Base-by-base conservation (phyloP, 768 basidiomycete species). In the Suillus placidus region DNA sequence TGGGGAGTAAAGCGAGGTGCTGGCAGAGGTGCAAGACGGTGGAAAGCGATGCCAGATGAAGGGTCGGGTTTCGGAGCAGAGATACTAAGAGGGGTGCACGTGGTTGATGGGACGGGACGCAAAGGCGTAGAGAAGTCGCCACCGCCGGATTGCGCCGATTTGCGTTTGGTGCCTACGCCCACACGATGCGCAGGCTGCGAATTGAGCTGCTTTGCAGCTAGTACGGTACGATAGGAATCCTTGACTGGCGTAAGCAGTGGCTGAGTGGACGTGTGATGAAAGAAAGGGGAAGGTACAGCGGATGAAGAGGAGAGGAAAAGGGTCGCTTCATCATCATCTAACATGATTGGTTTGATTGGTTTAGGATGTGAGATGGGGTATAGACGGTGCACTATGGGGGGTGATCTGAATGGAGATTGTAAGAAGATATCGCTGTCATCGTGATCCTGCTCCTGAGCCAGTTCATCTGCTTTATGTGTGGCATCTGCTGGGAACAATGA, bases 211-310 rank as follows among this genome's bases (percentile, higher is more conserved):
- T 68, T 75, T 1, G 70, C 67, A 58, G 74, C 80, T 52, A 87
- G 79, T 0, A 81, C 79, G 47, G 83, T 73, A 45, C 83, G 84
- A 63, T 76, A 73, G 1, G 77, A 76, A 66, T 84, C 81, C 72
- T 87, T 90, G 14, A 88, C 81, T 0, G 89, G 89, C 0, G 89
- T 90, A 9, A 83, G 79, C n/a, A 88, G 82, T 9, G 87, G 83
- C 57, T 81, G 81, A 10, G 84, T 82, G 1, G 77, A 69, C 1
- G 83, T 80, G 7, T 81, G 64, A 3, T 84, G 77, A 65, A 83
- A 78, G 67, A 84, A 80, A 10, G 81, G 77, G 43, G 81, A 79
- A 38, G 79, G 77, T 32, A 74, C 71, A 51, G 72, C 70, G 26
- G 82, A 78, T 23, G 80, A 77, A 35, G 87, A 83, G 16, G 83